Evolutionary conservation across 495 filamentous ascomycete genomes (phyloP), one percentile per base, ranked within the genome.

Genomic region (Margaritispora aquatica): DNA sequence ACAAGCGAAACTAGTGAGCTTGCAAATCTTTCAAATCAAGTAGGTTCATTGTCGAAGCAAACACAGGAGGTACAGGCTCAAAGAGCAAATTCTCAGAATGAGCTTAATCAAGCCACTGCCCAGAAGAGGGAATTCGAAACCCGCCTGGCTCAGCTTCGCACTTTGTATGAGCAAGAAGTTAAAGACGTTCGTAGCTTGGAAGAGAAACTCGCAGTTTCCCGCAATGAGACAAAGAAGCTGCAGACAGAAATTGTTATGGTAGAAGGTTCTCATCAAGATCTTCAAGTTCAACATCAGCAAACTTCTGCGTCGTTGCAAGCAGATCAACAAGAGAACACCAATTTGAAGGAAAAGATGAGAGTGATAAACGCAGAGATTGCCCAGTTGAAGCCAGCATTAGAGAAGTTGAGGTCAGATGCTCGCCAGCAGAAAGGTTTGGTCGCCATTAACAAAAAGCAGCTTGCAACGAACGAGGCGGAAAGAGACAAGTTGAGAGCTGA

Each of bases 401-500:
- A 98, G 64, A 96, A 96, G 74, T 77, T 95, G 54, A 87, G 89
- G 68, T 88, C 84, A 11, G 89, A 94, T 62, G 89, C 92, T 38
- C 84, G 94, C 21, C 94, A 96, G 68, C 91, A 97, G 73, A 96
- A 95, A 72, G 94, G 94, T 10, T 73, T 96, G 46, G 94, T 95
- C 47, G 90, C 95, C 3, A 97, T 98, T 73, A 96, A 95, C 75
- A 97, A 95, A 75, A 97, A 98, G 74, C 94, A 98, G 74, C 78
- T 97, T 50, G 80, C 88, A 34, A 96, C 93, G 1, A 86, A 85
- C 60, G 95, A 98, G 71, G 81, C 78, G 27, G 94, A 97, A 66
- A 80, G 87, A 17, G 92, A 96, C 44, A 93, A 88, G 72, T 69
- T 94, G 38, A 90, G 91, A 72, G 72, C 72, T 8, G 91, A 96